A percentile compares a stretch with the other conserved stretches of the same genome.
These are phyloP conservation scores for Penicillium concentricum DNA, from an alignment of 2,329 filamentous ascomycete genomes.

Conservation along the genomic window DNA sequence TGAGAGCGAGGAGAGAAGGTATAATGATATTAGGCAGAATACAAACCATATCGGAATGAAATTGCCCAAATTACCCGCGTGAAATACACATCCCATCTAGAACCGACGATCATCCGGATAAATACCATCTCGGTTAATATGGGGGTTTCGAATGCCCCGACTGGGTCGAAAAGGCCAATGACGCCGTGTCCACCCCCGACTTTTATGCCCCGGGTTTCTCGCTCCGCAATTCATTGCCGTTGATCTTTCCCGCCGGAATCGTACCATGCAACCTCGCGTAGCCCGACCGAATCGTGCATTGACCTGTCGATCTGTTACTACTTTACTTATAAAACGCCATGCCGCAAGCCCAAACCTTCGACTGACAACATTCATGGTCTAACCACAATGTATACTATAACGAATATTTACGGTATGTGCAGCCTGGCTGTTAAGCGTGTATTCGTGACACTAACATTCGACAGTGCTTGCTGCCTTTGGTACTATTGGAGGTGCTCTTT, in stretches of 20 bases:
- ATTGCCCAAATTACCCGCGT: neutral
- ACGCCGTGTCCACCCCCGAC: constrained; percentile 14
- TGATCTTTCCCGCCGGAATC: constrained; percentile 18
- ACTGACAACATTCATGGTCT: constrained; percentile 1
- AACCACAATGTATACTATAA: constrained; percentile 35
- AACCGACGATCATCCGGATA: neutral
- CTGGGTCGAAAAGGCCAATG: constrained; percentile 16
- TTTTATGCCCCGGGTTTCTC: constrained; percentile 15
- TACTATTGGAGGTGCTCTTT: constrained; percentile 56
- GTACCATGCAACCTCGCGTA: constrained; percentile 8
- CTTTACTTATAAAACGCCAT: constrained; percentile 16
- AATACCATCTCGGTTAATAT: constrained; percentile 20
- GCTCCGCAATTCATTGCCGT: constrained; percentile 18
- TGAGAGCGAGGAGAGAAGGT: neutral
- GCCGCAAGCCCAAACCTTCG: neutral
- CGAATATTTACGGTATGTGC: constrained; percentile 48
- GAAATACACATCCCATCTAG: neutral
- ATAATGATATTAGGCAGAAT: neutral
- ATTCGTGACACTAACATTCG: neutral
- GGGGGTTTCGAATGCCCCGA: constrained; percentile 9
- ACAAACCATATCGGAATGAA: neutral
- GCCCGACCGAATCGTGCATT: constrained; percentile 10
- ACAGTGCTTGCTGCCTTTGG: constrained; percentile 55
- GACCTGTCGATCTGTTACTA: constrained; percentile 2
- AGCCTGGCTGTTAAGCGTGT: neutral